phyloP scores from a whole-genome alignment of 352 stramenopile species.

The Phytophthora pini region DNA sequence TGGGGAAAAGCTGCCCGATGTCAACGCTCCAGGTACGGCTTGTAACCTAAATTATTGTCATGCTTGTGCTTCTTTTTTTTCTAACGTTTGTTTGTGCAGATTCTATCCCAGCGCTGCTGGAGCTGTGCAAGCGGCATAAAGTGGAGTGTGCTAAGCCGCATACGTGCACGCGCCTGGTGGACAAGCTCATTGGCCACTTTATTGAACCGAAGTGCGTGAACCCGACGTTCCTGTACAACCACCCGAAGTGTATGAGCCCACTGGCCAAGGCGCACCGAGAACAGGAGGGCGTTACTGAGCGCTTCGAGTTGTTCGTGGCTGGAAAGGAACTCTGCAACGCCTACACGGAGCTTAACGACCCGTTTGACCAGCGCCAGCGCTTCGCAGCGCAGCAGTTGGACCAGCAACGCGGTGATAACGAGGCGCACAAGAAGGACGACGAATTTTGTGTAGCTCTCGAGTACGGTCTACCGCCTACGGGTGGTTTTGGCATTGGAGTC shows the following conservation, averaged over 20 bases:
- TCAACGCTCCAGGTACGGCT: constrained; percentile 62
- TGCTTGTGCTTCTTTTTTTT: constrained; percentile 2
- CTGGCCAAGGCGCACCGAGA: constrained; percentile 94
- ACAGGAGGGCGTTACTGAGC: constrained; percentile 95
- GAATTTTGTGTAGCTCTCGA: constrained; percentile 98
- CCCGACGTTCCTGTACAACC: constrained; percentile 98
- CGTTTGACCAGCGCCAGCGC: constrained; percentile 95
- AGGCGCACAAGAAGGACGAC: constrained; percentile 95
- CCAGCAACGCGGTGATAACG: constrained; percentile 78
- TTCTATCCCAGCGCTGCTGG: constrained; percentile 77
- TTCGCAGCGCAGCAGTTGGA: constrained; percentile 95
- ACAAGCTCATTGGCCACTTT: constrained; percentile 98
- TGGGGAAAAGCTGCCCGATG: constrained; percentile 66
- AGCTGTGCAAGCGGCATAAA: constrained; percentile 86
- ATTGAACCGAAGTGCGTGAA: constrained; percentile 94
- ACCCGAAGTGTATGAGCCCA: constrained; percentile 98
- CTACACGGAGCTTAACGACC: constrained; percentile 99
- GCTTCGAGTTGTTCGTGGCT: constrained; percentile 98
- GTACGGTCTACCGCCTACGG: constrained; percentile 97
- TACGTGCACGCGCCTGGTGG: constrained; percentile 95
- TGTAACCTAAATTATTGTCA: not conserved
- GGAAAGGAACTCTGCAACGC: constrained; percentile 97
- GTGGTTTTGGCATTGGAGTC: constrained; percentile 97
- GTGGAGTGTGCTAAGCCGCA: constrained; percentile 94
- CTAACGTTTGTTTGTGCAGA: constrained; percentile 32